Evolutionary conservation across 2,329 filamentous ascomycete genomes (phyloP).

Genomic region (Drechslera avenae): DNA sequence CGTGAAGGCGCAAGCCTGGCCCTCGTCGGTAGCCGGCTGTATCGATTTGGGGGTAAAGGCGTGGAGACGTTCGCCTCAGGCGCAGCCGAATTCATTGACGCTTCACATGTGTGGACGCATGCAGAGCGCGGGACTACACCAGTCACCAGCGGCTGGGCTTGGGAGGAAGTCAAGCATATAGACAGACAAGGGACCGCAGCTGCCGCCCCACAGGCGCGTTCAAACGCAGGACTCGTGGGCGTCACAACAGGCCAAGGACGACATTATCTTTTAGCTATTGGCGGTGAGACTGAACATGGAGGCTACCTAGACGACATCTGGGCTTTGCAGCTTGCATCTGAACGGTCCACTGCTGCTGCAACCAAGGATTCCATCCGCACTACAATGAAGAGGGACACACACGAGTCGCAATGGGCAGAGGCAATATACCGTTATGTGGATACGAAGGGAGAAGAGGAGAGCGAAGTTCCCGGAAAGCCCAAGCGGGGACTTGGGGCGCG

Average conservation of each 20-base stretch:
- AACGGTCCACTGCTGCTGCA: conserved; percentile 53
- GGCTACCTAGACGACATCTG: conserved; percentile 54
- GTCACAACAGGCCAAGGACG: conserved; percentile 60
- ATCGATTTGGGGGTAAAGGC: conserved; percentile 51
- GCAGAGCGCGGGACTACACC: conserved; percentile 44
- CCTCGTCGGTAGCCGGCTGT: conserved; percentile 54
- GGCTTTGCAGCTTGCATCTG: conserved; percentile 59
- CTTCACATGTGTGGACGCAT: conserved; percentile 42
- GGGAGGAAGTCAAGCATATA: conserved; percentile 34
- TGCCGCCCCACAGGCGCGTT: conserved; percentile 49
- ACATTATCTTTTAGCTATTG: conserved; percentile 58
- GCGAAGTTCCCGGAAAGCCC: conserved; percentile 46
- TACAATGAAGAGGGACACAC: conserved; percentile 54
- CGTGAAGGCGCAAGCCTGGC: conserved; percentile 50
- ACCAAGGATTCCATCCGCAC: conserved; percentile 58
- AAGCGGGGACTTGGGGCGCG: conserved; percentile 50
- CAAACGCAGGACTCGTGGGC: conserved; percentile 52
- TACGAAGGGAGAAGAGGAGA: conserved; percentile 52
- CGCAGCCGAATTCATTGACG: conserved; percentile 40
- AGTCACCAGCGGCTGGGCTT: conserved; percentile 40
- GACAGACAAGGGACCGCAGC: conserved; percentile 13
- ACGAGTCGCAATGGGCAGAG: conserved; percentile 58
- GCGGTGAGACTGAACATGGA: conserved; percentile 48
- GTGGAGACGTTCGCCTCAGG: conserved; percentile 27
- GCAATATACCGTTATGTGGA: conserved; percentile 54